Base-by-base conservation (phyloP, 1,284 basidiomycete species). In the Flammula alnicola region DNA sequence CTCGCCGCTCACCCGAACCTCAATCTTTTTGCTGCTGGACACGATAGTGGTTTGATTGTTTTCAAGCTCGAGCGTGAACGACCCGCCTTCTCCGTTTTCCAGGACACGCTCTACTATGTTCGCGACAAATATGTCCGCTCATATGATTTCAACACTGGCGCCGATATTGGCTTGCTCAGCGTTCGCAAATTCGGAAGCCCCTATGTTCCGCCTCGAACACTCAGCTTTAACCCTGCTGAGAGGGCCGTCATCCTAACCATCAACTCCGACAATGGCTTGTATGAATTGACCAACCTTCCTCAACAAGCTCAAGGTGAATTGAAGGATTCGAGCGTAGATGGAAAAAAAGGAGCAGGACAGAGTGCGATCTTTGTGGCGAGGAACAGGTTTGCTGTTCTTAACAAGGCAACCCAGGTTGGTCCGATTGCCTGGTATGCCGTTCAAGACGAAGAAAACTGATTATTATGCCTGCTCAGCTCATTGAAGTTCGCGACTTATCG, bases 61-160 rank as follows among this genome's bases (percentile, higher is more conserved):
- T 99, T 99, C 86, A 99, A 99, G 75, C 87, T 99, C 35, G 97
- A 99, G 70, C 88, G 97, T 38, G 97, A 99, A 73, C 86, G 97
- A 5, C 97, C 97, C 2, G 95, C 97, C 0, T 99, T 98, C 68
- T 84, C 93, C 0, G 83, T 98, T 33, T 91, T 96, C 62, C 88
- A 89, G 57, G 96, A 99, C 68, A 88, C 84, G 3, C 76, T 99
- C 17, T 99, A 93, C 77, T 99, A 99, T 71, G 86, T 99, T 56
- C 92, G 96, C 48, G 96, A 99, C 80, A 99, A 98, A 80, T 94
- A 97, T 64, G 95, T 99, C 43, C 90, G 97, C 52, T 85, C 93
- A 52, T 93, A 96, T 67, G 97, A 99, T 72, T 88, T 98, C 68
- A 83, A 84, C 59, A 93, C 87, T 3, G 94, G 94, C 17, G 86